Evolutionary conservation across 2,329 filamentous ascomycete species (phyloP), one percentile per base, ranked within the genome.

Genomic region (Ceratocystis albifundus): DNA sequence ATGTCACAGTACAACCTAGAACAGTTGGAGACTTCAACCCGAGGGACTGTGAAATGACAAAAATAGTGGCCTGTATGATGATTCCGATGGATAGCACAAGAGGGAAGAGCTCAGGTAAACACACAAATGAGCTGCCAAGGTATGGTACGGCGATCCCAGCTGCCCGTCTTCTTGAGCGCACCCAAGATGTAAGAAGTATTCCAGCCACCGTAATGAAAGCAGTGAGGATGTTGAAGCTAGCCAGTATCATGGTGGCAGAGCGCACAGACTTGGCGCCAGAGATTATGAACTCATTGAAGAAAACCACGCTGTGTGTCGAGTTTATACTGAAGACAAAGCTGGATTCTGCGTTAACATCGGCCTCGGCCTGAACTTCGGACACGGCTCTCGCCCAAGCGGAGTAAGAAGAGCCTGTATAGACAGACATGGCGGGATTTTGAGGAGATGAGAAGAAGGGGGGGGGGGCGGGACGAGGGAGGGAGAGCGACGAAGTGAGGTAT

Each of bases 191-290:
- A 72, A 80, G 81, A 50, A 84, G 72, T 64, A 87, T 85, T 30
- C 82, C 82, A 30, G 77, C 69, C 8, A 81, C 80, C 5, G 83
- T 84, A 20, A 78, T 77, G 66, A 83, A 79, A 3, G 83, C 83
- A 20, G 81, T 81, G 64, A 84, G 72, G 25, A 82, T 78, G 72
- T 87, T 87, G 75, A 86, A 85, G 66, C 77, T 75, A 45, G 84
- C 80, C 65, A 87, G 77, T 68, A 86, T 83, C 66, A 86, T 80
- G 55, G 82, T 83, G 28, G 83, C 85, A 20, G 81, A 84, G 70
- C 84, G 78, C 71, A 85, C 77, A 44, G 83, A 85, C 71, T 80
- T 84, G 69, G 79, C 79, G 17, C 79, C 77, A 36, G 78, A 77
- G 69, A 83, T 81, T 67, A 75, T 77, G 70, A 84, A 76, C 69